Evolutionary conservation across 1,139 yeast species (phyloP).

Genomic region (Candida frijolesensis): DNA sequence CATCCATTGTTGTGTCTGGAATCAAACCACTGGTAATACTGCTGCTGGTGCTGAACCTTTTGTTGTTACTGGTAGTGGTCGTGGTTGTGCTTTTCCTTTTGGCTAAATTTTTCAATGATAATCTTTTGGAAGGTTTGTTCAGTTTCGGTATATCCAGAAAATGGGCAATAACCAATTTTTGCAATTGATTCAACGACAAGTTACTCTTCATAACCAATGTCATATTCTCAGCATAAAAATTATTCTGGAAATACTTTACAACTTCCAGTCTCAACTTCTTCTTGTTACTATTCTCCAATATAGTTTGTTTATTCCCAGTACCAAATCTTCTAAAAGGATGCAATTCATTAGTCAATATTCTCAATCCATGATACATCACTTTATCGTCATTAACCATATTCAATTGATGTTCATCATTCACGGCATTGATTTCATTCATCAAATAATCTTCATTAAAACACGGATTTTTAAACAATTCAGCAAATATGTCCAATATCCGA

Average conservation of each 20-base stretch:
- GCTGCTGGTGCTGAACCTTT: not conserved
- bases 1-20: not conserved
- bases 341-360: slow-evolving; percentile 43
- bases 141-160: slow-evolving; percentile 30
- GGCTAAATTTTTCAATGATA: not conserved
- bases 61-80: not conserved
- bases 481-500: slow-evolving; percentile 48
- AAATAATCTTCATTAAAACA: slow-evolving; percentile 39
- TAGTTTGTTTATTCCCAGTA: slow-evolving; percentile 42
- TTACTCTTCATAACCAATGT: slow-evolving; percentile 63
- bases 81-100: slow-evolving; percentile 1
- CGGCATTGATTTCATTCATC: slow-evolving; percentile 55
- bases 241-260: slow-evolving; percentile 26
- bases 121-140: not conserved
- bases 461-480: slow-evolving; percentile 54
- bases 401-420: slow-evolving; percentile 64
- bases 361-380: slow-evolving; percentile 58
- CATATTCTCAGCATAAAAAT: slow-evolving; percentile 46
- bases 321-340: slow-evolving; percentile 50
- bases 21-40: not conserved
- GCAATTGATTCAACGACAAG: slow-evolving; percentile 58
- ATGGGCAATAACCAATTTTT: slow-evolving; percentile 46
- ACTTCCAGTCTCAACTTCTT: slow-evolving; percentile 22
- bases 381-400: slow-evolving; percentile 48
- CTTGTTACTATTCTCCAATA: slow-evolving; percentile 19